Percentiles rank a stretch among this genome's conserved stretches.
phyloP scores from a whole-genome alignment of 2,329 filamentous ascomycete genomes.

The Aureobasidium lini region DNA sequence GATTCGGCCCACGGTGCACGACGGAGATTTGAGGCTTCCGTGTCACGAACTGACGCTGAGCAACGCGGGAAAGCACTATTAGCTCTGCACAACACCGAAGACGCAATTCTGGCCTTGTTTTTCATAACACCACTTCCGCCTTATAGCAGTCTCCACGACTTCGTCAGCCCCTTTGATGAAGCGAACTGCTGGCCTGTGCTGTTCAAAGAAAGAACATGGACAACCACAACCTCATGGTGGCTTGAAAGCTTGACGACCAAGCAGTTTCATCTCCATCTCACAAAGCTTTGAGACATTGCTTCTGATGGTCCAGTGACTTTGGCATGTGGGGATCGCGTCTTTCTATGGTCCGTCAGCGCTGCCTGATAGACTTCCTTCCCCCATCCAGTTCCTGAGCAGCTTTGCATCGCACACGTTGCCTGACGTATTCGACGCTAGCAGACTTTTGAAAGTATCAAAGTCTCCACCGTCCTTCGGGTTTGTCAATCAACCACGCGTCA shows the following conservation, averaged over 20 bases:
- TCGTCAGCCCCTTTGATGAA: not conserved
- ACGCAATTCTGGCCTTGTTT: conserved; percentile 11
- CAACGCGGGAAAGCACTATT: conserved; percentile 3
- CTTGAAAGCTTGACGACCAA: not conserved
- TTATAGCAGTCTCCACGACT: not conserved
- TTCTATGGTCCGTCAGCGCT: not conserved
- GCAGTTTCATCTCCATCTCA: not conserved
- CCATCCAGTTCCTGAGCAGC: not conserved
- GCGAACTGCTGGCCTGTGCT: conserved; percentile 13
- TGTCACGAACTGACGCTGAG: conserved; percentile 11
- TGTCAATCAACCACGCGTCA: conserved; percentile 3
- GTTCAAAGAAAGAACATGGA: not conserved
- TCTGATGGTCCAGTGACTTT: not conserved
- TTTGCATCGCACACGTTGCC: conserved; percentile 12
- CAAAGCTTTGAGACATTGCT: not conserved
- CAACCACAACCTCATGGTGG: not conserved
- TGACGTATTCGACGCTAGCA: not conserved
- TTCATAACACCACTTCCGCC: not conserved
- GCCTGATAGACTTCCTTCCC: not conserved
- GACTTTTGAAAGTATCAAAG: not conserved
- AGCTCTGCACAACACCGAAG: conserved; percentile 12
- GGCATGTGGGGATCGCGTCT: not conserved
- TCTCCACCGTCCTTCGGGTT: not conserved
- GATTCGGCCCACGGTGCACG: not conserved
- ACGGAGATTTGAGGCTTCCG: conserved; percentile 12